A percentile compares a stretch with the other conserved stretches of the same genome.
Evolutionary conservation across 140 eudicot species (phyloP).

Genomic region (Bidens hawaiensis): DNA sequence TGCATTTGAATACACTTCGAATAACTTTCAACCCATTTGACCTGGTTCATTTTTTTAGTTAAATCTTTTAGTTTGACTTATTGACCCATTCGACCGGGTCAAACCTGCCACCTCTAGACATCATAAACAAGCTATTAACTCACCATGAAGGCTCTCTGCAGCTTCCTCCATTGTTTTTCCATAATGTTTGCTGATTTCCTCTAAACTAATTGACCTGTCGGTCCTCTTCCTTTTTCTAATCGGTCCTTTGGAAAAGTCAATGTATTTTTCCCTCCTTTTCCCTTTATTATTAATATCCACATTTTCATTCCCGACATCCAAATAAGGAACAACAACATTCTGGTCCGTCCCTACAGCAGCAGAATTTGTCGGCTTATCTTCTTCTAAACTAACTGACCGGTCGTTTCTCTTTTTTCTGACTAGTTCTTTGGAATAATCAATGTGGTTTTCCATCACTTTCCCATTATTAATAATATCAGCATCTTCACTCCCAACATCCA

Average conservation of each 20-base stretch:
- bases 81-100: not conserved
- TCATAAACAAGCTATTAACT: not conserved
- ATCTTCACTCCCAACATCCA: not conserved
- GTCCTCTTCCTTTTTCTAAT: slow-evolving; percentile 5
- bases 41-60: not conserved
- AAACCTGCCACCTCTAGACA: not conserved
- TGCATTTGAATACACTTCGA: not conserved
- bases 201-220: not conserved
- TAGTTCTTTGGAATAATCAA: not conserved
- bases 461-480: not conserved
- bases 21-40: not conserved
- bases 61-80: not conserved
- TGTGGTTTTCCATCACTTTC: not conserved
- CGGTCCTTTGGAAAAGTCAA: not conserved
- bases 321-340: not conserved
- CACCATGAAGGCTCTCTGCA: slow-evolving; percentile 12
- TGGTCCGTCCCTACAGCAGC: slow-evolving; percentile 9
- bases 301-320: not conserved
- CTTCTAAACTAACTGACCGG: not conserved
- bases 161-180: slow-evolving; percentile 15
- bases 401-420: not conserved
- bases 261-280: not conserved
- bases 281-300: not conserved
- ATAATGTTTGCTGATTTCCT: slow-evolving; percentile 8
- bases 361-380: not conserved